Conservation (phyloP, 495 filamentous ascomycete species). For the Lophiotrema nucula region DNA sequence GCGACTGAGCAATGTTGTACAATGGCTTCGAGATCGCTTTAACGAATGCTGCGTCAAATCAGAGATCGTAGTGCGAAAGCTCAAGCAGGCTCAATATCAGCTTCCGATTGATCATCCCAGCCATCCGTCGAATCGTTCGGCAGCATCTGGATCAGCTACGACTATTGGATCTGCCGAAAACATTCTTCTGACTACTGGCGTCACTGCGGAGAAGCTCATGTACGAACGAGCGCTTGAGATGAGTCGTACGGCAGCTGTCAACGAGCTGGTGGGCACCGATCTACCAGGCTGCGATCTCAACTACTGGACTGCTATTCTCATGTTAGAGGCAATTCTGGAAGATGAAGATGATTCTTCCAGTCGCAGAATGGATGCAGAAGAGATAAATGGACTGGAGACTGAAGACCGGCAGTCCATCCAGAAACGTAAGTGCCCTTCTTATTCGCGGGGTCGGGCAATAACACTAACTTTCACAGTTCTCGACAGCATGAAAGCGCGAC, state of each 20-base stretch:
- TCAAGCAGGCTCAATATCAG: slow-evolving; percentile 80
- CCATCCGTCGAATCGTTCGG: slow-evolving; percentile 73
- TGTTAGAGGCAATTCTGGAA: slow-evolving; percentile 93
- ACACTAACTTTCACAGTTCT: slow-evolving; percentile 39
- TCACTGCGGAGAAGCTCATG: slow-evolving; percentile 96
- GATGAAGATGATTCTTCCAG: slow-evolving; percentile 64
- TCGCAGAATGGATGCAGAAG: slow-evolving; percentile 38
- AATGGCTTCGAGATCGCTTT: slow-evolving; percentile 91
- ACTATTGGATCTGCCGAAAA: slow-evolving; percentile 55
- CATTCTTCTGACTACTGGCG: slow-evolving; percentile 67
- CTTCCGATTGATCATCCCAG: slow-evolving; percentile 82
- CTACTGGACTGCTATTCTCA: slow-evolving; percentile 84
- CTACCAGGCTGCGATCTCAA: slow-evolving; percentile 85
- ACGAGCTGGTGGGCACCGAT: slow-evolving; percentile 90
- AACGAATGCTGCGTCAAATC: slow-evolving; percentile 96
- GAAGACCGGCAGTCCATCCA: slow-evolving; percentile 46
- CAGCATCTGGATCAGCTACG: slow-evolving; percentile 48
- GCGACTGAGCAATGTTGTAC: slow-evolving; percentile 87
- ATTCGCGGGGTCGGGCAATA: neutral
- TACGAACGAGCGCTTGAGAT: slow-evolving; percentile 96
- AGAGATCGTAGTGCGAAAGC: slow-evolving; percentile 81
- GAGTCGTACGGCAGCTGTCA: slow-evolving; percentile 90
- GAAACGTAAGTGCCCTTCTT: slow-evolving; percentile 40
- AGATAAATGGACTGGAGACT: slow-evolving; percentile 42
- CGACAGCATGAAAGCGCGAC: slow-evolving; percentile 39